phyloP scores from a whole-genome alignment of 345 rosid genomes.

The Cardamine resedifolia region DNA sequence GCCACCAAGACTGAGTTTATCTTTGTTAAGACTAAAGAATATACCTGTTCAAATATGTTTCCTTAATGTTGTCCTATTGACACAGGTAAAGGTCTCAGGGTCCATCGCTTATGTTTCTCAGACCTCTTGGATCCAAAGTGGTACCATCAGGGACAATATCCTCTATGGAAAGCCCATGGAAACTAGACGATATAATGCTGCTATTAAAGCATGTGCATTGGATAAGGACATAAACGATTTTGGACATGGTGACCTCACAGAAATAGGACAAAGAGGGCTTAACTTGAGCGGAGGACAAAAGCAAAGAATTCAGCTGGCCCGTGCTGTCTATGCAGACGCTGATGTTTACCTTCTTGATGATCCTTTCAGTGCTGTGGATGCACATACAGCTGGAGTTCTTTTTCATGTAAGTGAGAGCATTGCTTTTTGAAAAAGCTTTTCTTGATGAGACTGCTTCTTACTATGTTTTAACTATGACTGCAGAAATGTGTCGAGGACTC shows the following conservation, averaged over 20 bases:
- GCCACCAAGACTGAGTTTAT: slow-evolving; percentile 10
- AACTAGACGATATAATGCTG: slow-evolving; percentile 48
- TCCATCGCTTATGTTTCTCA: slow-evolving; percentile 76
- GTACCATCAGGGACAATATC: slow-evolving; percentile 69
- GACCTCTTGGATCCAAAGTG: slow-evolving; percentile 84
- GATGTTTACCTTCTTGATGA: slow-evolving; percentile 81
- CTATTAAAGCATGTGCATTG: slow-evolving; percentile 62
- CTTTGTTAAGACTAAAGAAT: neutral
- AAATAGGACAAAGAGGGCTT: slow-evolving; percentile 83
- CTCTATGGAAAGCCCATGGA: slow-evolving; percentile 68
- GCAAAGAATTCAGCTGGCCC: slow-evolving; percentile 79
- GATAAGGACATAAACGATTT: slow-evolving; percentile 67
- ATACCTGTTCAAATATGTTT: neutral
- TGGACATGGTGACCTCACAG: slow-evolving; percentile 73
- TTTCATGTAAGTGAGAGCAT: slow-evolving; percentile 54
- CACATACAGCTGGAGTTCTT: slow-evolving; percentile 69
- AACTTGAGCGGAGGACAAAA: slow-evolving; percentile 96
- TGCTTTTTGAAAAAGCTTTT: slow-evolving; percentile 1
- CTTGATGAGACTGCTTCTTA: neutral
- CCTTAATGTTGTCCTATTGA: slow-evolving; percentile 6
- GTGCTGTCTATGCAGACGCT: slow-evolving; percentile 73
- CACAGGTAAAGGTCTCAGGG: slow-evolving; percentile 57
- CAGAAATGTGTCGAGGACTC: slow-evolving; percentile 76
- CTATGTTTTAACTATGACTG: slow-evolving; percentile 22
- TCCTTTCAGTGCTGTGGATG: slow-evolving; percentile 85